A percentile compares a stretch with the other conserved stretches of the same genome.
These are phyloP conservation scores for Zhuliangozyma blackwelliae DNA, from an alignment of 1,139 yeast genomes.

Conservation along the genomic window DNA sequence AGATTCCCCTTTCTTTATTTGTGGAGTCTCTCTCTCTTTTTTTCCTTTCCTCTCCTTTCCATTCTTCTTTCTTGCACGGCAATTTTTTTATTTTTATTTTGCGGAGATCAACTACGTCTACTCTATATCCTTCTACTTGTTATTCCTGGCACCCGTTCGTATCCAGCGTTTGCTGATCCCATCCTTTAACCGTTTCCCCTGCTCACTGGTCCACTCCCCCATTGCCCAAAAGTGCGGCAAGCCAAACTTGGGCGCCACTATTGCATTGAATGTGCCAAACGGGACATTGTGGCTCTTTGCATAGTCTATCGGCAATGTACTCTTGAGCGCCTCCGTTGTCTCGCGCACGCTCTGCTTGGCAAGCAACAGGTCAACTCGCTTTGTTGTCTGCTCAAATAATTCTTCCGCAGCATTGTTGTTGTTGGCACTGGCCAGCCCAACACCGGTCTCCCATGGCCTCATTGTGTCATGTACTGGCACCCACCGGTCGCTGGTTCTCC, in stretches of 20 bases:
- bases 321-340: constrained; percentile 11
- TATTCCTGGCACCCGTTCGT: constrained; percentile 10
- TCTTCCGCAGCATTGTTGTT: constrained; percentile 1
- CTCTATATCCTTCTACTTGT: background rate
- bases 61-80: too few species aligned
- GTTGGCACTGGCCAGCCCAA: too few species aligned
- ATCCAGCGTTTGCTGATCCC: constrained; percentile 41
- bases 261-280: constrained; percentile 24
- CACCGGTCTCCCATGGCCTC: constrained; percentile 56
- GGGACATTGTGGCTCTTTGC: constrained; percentile 20
- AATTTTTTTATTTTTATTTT: too few species aligned
- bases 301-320: constrained; percentile 22
- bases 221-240: constrained; percentile 61
- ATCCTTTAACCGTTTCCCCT: constrained; percentile 48
- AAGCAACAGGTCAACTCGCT: constrained; percentile 4
- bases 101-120: too few species aligned
- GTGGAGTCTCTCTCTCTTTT: too few species aligned
- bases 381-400: background rate
- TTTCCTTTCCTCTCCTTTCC: too few species aligned
- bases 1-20: too few species aligned
- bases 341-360: constrained; percentile 8
- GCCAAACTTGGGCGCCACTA: constrained; percentile 46
- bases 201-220: constrained; percentile 52
- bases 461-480: constrained; percentile 47
- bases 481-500: constrained; percentile 52